phyloP scores from a whole-genome alignment of 2,329 filamentous ascomycete genomes.

The Diaporthe destruens region DNA sequence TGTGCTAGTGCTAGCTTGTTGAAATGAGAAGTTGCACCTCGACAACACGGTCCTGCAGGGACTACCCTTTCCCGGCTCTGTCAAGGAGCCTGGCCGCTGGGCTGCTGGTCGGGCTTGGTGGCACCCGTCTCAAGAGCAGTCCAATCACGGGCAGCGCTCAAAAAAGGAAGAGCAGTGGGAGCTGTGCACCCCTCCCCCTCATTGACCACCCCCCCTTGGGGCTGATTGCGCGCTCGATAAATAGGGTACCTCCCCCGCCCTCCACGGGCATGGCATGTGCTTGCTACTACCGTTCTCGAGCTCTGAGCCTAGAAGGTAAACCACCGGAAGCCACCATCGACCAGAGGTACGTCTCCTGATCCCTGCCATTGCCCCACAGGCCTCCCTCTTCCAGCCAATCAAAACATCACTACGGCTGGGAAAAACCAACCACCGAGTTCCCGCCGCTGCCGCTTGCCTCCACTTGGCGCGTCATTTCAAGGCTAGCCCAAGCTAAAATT shows the following conservation, averaged over 20 bases:
- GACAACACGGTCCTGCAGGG: slow-evolving; percentile 36
- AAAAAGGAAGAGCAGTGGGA: slow-evolving; percentile 18
- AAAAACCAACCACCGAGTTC: slow-evolving; percentile 42
- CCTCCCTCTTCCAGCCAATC: slow-evolving; percentile 30
- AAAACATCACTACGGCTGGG: slow-evolving; percentile 18
- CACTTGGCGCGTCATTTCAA: slow-evolving; percentile 43
- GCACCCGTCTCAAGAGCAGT: slow-evolving; percentile 28
- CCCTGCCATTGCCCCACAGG: slow-evolving; percentile 31
- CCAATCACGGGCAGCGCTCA: slow-evolving; percentile 10
- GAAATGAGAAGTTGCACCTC: slow-evolving; percentile 19
- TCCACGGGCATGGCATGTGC: slow-evolving; percentile 51
- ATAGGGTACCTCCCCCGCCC: slow-evolving; percentile 50
- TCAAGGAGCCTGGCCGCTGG: neutral
- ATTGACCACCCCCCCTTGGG: slow-evolving; percentile 25
- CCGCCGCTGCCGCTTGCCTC: slow-evolving; percentile 35
- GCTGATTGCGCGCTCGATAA: slow-evolving; percentile 50
- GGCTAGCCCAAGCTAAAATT: slow-evolving; percentile 46
- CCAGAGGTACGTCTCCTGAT: slow-evolving; percentile 33
- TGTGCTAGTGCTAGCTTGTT: slow-evolving; percentile 22
- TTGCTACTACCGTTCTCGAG: slow-evolving; percentile 27
- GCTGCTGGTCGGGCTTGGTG: slow-evolving; percentile 18
- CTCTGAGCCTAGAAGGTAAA: slow-evolving; percentile 25
- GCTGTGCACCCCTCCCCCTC: slow-evolving; percentile 22
- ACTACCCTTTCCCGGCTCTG: slow-evolving; percentile 24
- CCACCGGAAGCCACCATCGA: slow-evolving; percentile 22